A percentile compares a stretch with the other conserved stretches of the same genome.
Conservation (phyloP, 257 asterid genomes). For the Lycium barbarum region DNA sequence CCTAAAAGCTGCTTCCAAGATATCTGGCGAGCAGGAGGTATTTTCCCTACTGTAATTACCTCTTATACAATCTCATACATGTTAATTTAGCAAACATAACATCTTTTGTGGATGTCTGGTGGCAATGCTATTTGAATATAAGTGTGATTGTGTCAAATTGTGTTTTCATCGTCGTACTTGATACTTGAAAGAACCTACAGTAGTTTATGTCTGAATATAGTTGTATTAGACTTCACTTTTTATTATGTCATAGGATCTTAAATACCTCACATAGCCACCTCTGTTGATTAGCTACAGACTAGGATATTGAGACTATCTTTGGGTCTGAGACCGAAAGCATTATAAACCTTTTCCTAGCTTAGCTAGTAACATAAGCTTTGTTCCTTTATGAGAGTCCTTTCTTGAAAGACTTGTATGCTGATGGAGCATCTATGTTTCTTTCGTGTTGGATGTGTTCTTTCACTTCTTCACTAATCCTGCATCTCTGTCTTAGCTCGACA, state of each 20-base stretch:
- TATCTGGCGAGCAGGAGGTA: slow-evolving; percentile 84
- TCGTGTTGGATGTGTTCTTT: slow-evolving; percentile 17
- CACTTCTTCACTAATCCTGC: neutral
- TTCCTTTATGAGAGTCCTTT: slow-evolving; percentile 15
- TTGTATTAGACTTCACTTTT: slow-evolving; percentile 1
- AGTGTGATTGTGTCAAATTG: slow-evolving; percentile 6
- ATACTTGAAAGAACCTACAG: neutral
- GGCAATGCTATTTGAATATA: neutral
- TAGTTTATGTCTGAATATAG: neutral
- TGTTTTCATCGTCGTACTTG: neutral
- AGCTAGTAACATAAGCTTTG: neutral
- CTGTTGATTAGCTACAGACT: neutral
- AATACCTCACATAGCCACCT: neutral
- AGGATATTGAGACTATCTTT: neutral
- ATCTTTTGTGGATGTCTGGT: neutral
- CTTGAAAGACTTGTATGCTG: neutral
- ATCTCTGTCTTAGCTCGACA: neutral
- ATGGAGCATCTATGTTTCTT: slow-evolving; percentile 3
- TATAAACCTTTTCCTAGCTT: neutral
- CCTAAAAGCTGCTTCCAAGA: slow-evolving; percentile 56
- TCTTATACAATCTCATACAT: neutral
- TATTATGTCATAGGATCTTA: neutral
- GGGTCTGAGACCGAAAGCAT: no score
- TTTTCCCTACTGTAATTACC: slow-evolving; percentile 11
- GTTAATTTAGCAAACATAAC: neutral